Percentiles rank a stretch among this genome's conserved stretches.
These are phyloP conservation scores for Colletotrichum sp. DNA, from an alignment of 2,329 filamentous ascomycete species.

Conservation along the genomic window DNA sequence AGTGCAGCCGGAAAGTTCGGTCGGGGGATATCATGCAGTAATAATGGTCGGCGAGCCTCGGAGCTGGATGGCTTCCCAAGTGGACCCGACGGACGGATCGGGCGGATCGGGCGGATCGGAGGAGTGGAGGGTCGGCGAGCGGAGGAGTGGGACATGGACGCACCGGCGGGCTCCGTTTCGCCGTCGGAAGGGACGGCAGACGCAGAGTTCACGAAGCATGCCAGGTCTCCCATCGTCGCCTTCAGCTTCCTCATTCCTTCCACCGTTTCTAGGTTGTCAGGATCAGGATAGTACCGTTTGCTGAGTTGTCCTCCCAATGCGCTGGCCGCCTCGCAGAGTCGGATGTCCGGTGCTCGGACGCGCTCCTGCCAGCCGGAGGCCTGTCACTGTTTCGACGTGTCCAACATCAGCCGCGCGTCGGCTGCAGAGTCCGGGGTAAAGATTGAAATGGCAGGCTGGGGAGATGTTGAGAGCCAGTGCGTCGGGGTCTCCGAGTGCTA, in stretches of 20 bases:
- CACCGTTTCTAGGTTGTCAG: not conserved
- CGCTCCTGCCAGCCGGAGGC: not conserved
- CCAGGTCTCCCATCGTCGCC: not conserved
- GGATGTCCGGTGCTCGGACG: slow-evolving; percentile 6
- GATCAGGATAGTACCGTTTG: not conserved
- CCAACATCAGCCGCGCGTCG: not conserved
- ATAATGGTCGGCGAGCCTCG: not conserved
- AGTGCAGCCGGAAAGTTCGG: not conserved
- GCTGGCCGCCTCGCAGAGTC: not conserved
- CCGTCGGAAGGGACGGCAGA: not conserved
- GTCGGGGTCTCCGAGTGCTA: not conserved
- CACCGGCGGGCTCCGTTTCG: not conserved
- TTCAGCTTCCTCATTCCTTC: not conserved
- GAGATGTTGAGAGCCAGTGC: not conserved
- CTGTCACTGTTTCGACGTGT: not conserved
- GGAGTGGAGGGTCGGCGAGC: not conserved
- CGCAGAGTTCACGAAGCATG: not conserved
- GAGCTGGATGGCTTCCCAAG: not conserved
- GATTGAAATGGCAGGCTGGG: not conserved
- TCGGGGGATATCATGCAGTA: not conserved
- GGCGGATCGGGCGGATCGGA: not conserved
- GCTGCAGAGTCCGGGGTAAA: not conserved
- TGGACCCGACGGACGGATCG: not conserved
- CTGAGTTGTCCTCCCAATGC: not conserved
- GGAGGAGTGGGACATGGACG: not conserved